A percentile compares a stretch with the other conserved stretches of the same genome.
Conservation (phyloP, 495 filamentous ascomycete species). For the Aspergillus conjunctus region DNA sequence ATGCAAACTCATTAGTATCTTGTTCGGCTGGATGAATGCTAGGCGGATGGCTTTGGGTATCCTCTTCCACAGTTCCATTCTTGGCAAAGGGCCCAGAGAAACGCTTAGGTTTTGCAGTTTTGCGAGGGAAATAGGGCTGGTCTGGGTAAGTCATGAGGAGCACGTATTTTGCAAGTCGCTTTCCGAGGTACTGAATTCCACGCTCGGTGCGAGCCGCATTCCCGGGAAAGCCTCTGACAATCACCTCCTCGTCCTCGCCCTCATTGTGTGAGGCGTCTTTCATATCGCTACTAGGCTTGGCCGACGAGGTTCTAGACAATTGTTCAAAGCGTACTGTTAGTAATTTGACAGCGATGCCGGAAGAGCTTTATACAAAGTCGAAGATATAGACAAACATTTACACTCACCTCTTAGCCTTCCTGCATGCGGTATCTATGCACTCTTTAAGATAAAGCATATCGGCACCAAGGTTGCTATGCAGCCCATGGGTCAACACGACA, state of each 20-base stretch:
- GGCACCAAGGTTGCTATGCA: constrained; percentile 95
- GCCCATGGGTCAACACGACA: constrained; percentile 88
- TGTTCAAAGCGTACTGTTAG: not conserved
- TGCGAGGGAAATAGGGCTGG: constrained; percentile 76
- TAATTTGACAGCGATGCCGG: not conserved
- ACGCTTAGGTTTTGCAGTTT: constrained; percentile 53
- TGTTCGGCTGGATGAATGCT: constrained; percentile 18
- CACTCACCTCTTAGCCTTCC: constrained; percentile 47
- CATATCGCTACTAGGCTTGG: constrained; percentile 14
- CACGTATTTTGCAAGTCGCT: constrained; percentile 89
- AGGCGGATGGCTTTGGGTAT: constrained; percentile 11
- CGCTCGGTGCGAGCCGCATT: constrained; percentile 90
- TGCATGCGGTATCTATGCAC: constrained; percentile 83
- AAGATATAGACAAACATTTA: not conserved
- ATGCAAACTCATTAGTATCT: constrained; percentile 51
- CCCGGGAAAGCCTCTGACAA: constrained; percentile 88
- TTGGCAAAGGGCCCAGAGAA: constrained; percentile 38
- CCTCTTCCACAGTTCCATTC: constrained; percentile 25
- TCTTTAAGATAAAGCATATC: constrained; percentile 98
- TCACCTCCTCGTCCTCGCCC: constrained; percentile 79
- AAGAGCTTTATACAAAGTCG: not conserved
- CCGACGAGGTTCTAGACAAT: not conserved
- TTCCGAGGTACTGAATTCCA: constrained; percentile 95
- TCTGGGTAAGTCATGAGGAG: constrained; percentile 89
- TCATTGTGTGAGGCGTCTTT: constrained; percentile 42